Conservation (phyloP, 2,329 filamentous ascomycete species). For the Colletotrichum tabaci region DNA sequence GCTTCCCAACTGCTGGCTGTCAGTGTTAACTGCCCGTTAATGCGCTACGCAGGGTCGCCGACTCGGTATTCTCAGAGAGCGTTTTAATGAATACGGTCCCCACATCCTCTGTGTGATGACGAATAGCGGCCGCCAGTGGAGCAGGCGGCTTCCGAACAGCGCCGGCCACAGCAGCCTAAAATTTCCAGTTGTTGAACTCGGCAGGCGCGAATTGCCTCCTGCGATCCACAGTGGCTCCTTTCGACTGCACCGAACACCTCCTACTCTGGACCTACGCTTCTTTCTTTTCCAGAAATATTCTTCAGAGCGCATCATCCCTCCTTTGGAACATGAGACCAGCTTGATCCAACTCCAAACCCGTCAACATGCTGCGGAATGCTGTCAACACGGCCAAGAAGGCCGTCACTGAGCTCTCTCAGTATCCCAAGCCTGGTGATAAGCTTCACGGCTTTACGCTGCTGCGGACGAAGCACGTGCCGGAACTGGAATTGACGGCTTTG, state of each 20-base stretch:
- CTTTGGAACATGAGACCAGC: slow-evolving; percentile 5
- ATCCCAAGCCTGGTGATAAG: slow-evolving; percentile 85
- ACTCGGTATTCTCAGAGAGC: slow-evolving; percentile 26
- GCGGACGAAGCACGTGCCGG: slow-evolving; percentile 91
- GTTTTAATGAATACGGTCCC: slow-evolving; percentile 38
- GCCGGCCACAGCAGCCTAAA: slow-evolving; percentile 17
- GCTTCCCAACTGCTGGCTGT: slow-evolving; percentile 7
- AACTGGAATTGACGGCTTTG: slow-evolving; percentile 92
- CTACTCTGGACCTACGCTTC: background rate
- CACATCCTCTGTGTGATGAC: slow-evolving; percentile 39
- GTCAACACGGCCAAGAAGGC: slow-evolving; percentile 69
- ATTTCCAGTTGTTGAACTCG: slow-evolving; percentile 25
- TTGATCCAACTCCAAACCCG: background rate
- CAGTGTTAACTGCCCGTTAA: slow-evolving; percentile 33
- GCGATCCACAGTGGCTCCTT: slow-evolving; percentile 27
- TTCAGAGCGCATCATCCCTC: background rate
- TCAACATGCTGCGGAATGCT: slow-evolving; percentile 66
- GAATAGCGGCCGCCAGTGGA: slow-evolving; percentile 36
- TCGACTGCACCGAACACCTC: background rate
- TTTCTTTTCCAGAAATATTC: slow-evolving; percentile 2
- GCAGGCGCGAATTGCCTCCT: slow-evolving; percentile 21
- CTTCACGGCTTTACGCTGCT: slow-evolving; percentile 94
- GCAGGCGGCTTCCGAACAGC: slow-evolving; percentile 7
- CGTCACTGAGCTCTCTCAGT: slow-evolving; percentile 81
- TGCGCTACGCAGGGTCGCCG: slow-evolving; percentile 26